Conservation (phyloP, 1,139 yeast genomes). For the Wickerhamomyces sp. region DNA sequence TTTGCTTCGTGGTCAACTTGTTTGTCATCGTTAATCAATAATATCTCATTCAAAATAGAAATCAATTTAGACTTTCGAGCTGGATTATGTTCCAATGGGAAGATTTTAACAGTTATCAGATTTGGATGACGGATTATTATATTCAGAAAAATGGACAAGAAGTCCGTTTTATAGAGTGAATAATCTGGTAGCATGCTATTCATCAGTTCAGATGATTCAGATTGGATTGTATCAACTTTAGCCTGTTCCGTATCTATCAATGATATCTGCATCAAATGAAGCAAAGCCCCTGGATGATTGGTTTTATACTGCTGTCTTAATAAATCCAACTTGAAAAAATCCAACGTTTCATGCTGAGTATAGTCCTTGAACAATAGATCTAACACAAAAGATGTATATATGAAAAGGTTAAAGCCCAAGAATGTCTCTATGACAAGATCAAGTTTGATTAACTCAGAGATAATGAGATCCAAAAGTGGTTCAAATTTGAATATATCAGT, state of each 20-base stretch:
- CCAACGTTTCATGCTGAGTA: conserved; percentile 19
- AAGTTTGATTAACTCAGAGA: conserved; percentile 33
- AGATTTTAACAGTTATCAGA: conserved; percentile 8
- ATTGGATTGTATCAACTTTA: conserved; percentile 17
- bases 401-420: conserved; percentile 17
- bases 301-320: conserved; percentile 16
- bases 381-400: conserved; percentile 21
- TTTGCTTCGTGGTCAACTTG: not conserved
- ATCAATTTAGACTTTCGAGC: not conserved
- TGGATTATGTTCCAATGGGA: not conserved
- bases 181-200: conserved; percentile 18
- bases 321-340: conserved; percentile 13
- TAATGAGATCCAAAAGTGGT: conserved; percentile 28
- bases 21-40: not conserved
- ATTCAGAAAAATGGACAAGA: conserved; percentile 11
- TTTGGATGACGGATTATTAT: conserved; percentile 14
- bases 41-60: not conserved
- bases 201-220: conserved; percentile 22
- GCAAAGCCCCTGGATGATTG: conserved; percentile 6
- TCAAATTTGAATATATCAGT: conserved; percentile 24
- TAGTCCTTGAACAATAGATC: conserved; percentile 28
- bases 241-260: conserved; percentile 12
- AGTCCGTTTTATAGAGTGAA: conserved; percentile 12
- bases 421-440: conserved; percentile 30
- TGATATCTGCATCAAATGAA: conserved; percentile 13